Evolutionary conservation across 2,329 filamentous ascomycete genomes (phyloP), one percentile per base, ranked within the genome.

Genomic region (Xylariaceae sp.): DNA sequence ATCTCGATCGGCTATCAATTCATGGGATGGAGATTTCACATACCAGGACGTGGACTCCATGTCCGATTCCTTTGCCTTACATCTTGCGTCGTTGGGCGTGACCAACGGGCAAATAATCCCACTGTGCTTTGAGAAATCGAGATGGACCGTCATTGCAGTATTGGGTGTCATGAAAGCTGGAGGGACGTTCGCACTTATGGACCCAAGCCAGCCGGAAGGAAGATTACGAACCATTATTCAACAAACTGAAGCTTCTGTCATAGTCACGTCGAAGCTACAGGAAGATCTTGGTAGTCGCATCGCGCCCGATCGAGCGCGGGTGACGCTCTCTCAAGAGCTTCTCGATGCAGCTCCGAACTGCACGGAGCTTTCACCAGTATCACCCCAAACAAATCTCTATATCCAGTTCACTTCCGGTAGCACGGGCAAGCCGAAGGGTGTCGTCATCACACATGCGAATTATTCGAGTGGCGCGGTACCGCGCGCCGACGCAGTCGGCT

Each of bases 321-420:
- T 72, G 9, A 54, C 61, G 11, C 50, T 67, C 13, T 64, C 64
- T 4, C 45, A 48, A 32, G 49, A 58, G 4, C 52, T 59, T 2
- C 41, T 59, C 9, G 42, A 42, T 9, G 41, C 38, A 16, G 43
- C 44, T 29, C 52, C 57, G 36, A 44, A 39, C 15, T 15, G 51
- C 45, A 8, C 40, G 13, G 46, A 43, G 22, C 44, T 45, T 7
- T 43, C 47, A 3, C 50, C 34, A 0, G 66, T 74, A n/a, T 60
- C 80, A 3, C 49, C 69, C 2, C 56, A 57, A 4, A 59, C 64
- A 1, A 65, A 69, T 8, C 65, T 73, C 26, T 76, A 74, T 45
- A 75, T 82, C 51, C 80, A 83, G 53, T 83, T 82, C 55, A 83
- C 79, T 9, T 83, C 79, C 1, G 79, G 79, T 12, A 83, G 77